A percentile compares a stretch with the other conserved stretches of the same genome.
Conservation (phyloP, 1,284 basidiomycete genomes). For the Leccinum ponderosum region DNA sequence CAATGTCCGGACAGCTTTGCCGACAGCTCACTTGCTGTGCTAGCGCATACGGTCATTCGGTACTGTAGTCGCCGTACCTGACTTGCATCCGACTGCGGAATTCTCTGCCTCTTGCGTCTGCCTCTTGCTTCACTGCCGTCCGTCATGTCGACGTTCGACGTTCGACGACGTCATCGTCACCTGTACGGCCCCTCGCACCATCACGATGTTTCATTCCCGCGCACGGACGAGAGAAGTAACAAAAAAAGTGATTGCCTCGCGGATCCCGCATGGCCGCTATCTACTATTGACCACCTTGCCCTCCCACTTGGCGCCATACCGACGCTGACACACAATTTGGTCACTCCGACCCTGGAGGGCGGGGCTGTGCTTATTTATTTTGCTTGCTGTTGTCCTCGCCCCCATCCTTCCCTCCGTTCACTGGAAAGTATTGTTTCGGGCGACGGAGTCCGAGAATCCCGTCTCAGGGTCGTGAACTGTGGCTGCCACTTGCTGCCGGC, state of each 20-base stretch:
- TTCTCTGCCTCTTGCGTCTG: background rate
- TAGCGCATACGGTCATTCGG: conserved; percentile 11
- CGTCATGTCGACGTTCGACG: background rate
- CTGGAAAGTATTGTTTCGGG: background rate
- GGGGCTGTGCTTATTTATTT: conserved; percentile 16
- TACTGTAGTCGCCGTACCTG: conserved; percentile 23
- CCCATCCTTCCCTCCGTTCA: background rate
- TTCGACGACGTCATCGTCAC: conserved; percentile 26
- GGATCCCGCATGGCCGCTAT: conserved; percentile 29
- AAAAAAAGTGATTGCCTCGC: conserved; percentile 20
- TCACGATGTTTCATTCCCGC: conserved; percentile 35
- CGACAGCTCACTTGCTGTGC: conserved; percentile 1
- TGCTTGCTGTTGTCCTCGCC: conserved; percentile 2
- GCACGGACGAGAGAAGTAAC: conserved; percentile 9
- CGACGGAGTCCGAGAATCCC: conserved; percentile 2
- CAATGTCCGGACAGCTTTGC: background rate
- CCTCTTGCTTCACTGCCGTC: conserved; percentile 5
- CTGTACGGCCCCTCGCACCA: conserved; percentile 10
- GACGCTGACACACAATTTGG: conserved; percentile 10
- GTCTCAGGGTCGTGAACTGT: background rate
- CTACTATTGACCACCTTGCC: background rate
- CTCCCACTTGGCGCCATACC: conserved; percentile 18
- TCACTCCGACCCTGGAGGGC: background rate
- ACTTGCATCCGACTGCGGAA: conserved; percentile 15
- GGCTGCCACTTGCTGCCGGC: background rate